Base-by-base conservation (phyloP, 2,329 filamentous ascomycete species). In the Cladosporium cucumerinum region DNA sequence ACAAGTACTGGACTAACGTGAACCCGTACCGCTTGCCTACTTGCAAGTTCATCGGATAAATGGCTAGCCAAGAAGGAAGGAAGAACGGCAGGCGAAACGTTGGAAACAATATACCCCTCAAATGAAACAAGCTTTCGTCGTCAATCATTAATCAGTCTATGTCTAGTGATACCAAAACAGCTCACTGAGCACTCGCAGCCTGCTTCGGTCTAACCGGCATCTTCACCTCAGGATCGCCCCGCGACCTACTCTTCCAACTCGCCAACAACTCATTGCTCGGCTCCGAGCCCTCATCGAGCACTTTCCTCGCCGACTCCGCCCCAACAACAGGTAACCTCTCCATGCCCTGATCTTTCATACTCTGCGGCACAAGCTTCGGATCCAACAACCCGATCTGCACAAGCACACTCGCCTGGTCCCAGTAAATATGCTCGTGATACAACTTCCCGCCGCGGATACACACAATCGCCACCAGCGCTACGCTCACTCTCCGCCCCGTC, bases 1-100 rank as follows among this genome's bases (percentile, higher is more conserved):
- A 93, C 72, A 87, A 90, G 66, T 98, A 98, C 77, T 98, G 94
- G 93, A 90, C 89, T 32, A 69, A 61, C 30, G 82, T 98, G 61
- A 87, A 92, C 67, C 87, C 85, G 71, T 95, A 95, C 76, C 85
- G 86, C 61, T 79, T 94, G 69, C 91, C 91, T 2, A 84, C 87
- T 54, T 93, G 89, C 79, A 90, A 83, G 58, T 91, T 93, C 71
- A 84, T 93, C 78, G 86, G 86, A 67, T 91, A 81, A 81, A 62
- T 14, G 36, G 18, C 3, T 25, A 23, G 28, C 14, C 21, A 23
- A 46, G 25, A n/a, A 16, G 26, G 16, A 48, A 59, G 32, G 25
- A 59, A 46, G 25, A 11, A 59, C 23, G 39, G 30, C 21, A 30
- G 5, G 30, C 48, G 25, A 28, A 8, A 12, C 12, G 10, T 26